phyloP scores from a whole-genome alignment of 345 rosid genomes.

The Arabis alpina region DNA sequence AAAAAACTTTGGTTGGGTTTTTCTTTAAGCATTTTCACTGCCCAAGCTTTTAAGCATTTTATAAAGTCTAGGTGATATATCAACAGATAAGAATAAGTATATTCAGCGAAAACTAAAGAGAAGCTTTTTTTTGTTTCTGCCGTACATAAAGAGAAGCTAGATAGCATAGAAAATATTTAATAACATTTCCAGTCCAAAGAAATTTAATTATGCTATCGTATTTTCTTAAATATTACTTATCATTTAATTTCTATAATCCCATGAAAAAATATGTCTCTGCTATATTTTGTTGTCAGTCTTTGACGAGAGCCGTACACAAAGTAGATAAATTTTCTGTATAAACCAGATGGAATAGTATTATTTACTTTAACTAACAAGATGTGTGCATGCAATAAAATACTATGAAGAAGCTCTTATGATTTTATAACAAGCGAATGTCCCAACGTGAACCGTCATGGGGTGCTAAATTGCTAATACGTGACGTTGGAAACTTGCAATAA shows the following conservation, averaged over 20 bases:
- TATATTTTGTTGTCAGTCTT: slow-evolving; percentile 2
- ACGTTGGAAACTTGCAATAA: slow-evolving; percentile 15
- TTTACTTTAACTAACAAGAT: neutral
- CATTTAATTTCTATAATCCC: neutral
- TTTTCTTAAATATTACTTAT: neutral
- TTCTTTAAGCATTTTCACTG: too few relatives aligned
- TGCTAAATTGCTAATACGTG: neutral
- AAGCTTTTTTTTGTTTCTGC: too few relatives aligned
- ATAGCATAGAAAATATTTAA: neutral
- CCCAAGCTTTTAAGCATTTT: too few relatives aligned
- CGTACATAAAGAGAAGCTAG: neutral
- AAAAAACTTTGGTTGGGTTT: too few relatives aligned
- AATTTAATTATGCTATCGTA: neutral
- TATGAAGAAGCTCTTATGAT: neutral
- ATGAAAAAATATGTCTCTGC: neutral
- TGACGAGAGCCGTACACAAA: slow-evolving; percentile 28
- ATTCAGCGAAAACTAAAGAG: neutral
- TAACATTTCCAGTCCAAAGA: neutral
- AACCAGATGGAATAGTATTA: neutral
- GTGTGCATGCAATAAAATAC: neutral
- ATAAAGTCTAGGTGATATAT: too few relatives aligned
- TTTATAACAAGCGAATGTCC: slow-evolving; percentile 4
- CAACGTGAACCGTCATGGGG: slow-evolving; percentile 31
- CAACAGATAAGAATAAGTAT: neutral
- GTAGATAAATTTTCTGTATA: neutral